Conservation (phyloP, 2,329 filamentous ascomycete species). For the Pyrenochaeta sp. region DNA sequence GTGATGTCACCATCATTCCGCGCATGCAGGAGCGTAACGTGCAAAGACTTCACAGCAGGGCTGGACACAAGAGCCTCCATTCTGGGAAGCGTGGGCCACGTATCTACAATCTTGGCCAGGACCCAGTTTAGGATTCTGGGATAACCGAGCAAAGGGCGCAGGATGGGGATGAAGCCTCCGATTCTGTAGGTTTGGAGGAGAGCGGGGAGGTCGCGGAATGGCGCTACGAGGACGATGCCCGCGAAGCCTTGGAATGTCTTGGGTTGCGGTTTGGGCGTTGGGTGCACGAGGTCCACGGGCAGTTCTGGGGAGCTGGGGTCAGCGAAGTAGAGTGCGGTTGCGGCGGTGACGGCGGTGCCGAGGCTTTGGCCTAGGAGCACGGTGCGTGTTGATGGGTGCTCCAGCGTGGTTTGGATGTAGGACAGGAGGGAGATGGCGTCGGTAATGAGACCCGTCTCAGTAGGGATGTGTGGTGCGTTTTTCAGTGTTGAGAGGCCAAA, state of each 20-base stretch:
- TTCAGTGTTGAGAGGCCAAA: conserved; percentile 83
- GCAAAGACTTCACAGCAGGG: conserved; percentile 42
- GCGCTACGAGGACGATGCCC: conserved; percentile 79
- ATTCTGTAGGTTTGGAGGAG: conserved; percentile 82
- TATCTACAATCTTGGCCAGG: conserved; percentile 73
- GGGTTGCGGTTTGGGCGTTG: conserved; percentile 34
- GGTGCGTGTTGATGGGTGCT: conserved; percentile 75
- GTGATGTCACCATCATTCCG: conserved; percentile 84
- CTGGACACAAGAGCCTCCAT: conserved; percentile 64
- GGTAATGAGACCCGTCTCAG: conserved; percentile 80
- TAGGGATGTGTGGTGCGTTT: conserved; percentile 60
- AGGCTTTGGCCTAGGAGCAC: conserved; percentile 87
- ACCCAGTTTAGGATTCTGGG: conserved; percentile 71
- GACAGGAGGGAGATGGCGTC: conserved; percentile 79
- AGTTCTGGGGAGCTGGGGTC: conserved; percentile 35
- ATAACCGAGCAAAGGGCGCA: conserved; percentile 76
- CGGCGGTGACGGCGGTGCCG: conserved; percentile 83
- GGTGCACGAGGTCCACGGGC: conserved; percentile 20
- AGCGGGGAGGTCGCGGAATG: conserved; percentile 77
- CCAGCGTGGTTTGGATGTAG: conserved; percentile 72
- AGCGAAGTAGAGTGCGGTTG: conserved; percentile 75
- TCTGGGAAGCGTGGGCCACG: conserved; percentile 77
- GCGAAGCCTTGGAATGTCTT: conserved; percentile 68
- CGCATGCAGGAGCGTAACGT: conserved; percentile 77
- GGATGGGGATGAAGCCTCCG: conserved; percentile 77